Conservation (phyloP, 148 eudicot genomes). For the Vaccinium corymbosum region DNA sequence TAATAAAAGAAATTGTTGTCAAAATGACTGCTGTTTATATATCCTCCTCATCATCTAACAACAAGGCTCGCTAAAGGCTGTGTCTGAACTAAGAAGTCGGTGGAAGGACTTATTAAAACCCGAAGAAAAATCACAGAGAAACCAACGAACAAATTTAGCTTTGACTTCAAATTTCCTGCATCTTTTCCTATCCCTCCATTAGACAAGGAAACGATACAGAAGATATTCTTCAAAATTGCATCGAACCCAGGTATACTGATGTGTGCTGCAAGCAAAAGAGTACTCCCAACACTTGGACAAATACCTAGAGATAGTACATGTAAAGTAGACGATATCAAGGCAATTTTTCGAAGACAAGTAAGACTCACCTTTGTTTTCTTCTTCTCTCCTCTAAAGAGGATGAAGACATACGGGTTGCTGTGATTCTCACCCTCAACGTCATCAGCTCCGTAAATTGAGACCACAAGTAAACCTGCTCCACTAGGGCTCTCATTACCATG, state of each 20-base stretch:
- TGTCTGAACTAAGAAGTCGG: not conserved
- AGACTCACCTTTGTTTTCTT: slow-evolving; percentile 68
- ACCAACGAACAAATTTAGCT: not conserved
- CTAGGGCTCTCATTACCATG: slow-evolving; percentile 28
- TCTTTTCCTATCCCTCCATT: not conserved
- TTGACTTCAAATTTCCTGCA: not conserved
- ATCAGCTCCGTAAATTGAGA: slow-evolving; percentile 63
- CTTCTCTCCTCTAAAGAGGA: slow-evolving; percentile 67
- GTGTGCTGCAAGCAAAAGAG: not conserved
- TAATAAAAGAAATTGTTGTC: not conserved
- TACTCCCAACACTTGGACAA: not conserved
- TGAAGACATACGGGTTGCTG: slow-evolving; percentile 63
- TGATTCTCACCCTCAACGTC: slow-evolving; percentile 72
- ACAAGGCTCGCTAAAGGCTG: not conserved
- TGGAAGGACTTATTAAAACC: not conserved
- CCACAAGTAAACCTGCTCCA: slow-evolving; percentile 74
- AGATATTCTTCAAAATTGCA: not conserved
- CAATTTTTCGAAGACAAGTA: not conserved
- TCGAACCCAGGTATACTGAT: not conserved
- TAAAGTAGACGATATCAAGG: not conserved
- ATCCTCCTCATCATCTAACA: not conserved
- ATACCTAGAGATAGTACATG: not conserved
- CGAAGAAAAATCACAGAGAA: not conserved
- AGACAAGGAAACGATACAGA: not conserved
- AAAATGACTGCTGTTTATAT: not conserved